Evolutionary conservation across 1,139 yeast species (phyloP).

Genomic region (Blastobotrys petasosporus): DNA sequence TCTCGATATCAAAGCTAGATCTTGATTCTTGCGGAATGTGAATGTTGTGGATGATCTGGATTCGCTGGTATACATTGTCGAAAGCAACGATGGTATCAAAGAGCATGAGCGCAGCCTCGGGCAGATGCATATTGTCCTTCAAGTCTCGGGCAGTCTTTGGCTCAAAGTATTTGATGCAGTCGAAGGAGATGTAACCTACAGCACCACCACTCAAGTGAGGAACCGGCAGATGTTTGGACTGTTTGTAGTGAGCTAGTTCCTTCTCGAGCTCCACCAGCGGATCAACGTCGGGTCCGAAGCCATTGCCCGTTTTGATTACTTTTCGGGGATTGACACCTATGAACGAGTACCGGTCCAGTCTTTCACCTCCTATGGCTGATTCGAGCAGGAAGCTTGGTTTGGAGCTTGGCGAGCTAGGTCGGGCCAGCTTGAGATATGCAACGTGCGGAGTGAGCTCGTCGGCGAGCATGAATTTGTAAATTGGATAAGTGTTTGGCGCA

Average conservation of each 20-base stretch:
- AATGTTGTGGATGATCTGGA: constrained; percentile 82
- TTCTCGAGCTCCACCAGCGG: constrained; percentile 70
- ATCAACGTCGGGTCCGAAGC: constrained; percentile 57
- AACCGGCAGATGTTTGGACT: constrained; percentile 52
- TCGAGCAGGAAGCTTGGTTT: constrained; percentile 77
- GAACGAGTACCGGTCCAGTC: constrained; percentile 83
- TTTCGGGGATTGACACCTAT: constrained; percentile 83
- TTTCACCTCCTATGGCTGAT: constrained; percentile 83
- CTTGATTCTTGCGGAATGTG: constrained; percentile 40
- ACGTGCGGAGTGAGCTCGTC: constrained; percentile 81
- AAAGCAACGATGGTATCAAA: constrained; percentile 86
- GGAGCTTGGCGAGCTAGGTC: constrained; percentile 40
- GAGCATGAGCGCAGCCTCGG: constrained; percentile 88
- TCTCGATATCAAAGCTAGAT: constrained; percentile 35
- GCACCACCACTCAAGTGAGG: constrained; percentile 95
- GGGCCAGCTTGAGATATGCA: constrained; percentile 79
- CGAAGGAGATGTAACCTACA: constrained; percentile 89
- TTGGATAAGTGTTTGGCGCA: constrained; percentile 60
- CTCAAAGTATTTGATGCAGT: constrained; percentile 92
- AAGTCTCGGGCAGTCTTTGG: constrained; percentile 73
- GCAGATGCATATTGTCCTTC: constrained; percentile 73
- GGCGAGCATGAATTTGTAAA: constrained; percentile 66
- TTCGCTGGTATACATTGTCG: constrained; percentile 89
- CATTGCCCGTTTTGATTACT: constrained; percentile 69
- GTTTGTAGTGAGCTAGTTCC: constrained; percentile 58